Percentiles rank a stretch among this genome's conserved stretches.
phyloP scores from a whole-genome alignment of 768 basidiomycete species.

The Trametopsis cervina region DNA sequence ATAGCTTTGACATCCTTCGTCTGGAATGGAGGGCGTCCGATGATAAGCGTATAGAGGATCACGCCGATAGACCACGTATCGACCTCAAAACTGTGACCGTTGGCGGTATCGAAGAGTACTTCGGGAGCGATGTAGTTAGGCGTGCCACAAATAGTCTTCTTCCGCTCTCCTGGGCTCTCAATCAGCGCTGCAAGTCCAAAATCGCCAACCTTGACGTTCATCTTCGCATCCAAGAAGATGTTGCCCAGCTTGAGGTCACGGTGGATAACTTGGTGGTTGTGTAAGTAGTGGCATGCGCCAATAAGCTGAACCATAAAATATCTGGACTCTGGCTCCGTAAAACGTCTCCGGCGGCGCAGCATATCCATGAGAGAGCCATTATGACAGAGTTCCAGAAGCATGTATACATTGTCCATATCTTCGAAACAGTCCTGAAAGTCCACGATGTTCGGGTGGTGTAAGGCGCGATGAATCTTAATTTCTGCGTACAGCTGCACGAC shows the following conservation, averaged over 20 bases:
- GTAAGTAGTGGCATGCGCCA: conserved; percentile 97
- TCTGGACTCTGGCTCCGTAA: conserved; percentile 88
- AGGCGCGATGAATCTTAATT: conserved; percentile 93
- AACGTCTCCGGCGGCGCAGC: conserved; percentile 77
- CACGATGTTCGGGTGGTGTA: conserved; percentile 91
- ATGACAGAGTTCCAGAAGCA: conserved; percentile 89
- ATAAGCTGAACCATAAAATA: conserved; percentile 93
- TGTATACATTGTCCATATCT: conserved; percentile 92
- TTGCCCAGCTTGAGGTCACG: conserved; percentile 97
- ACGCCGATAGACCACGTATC: conserved; percentile 98
- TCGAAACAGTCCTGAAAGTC: conserved; percentile 92
- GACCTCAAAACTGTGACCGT: conserved; percentile 97
- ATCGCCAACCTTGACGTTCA: conserved; percentile 97
- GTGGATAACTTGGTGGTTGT: conserved; percentile 93
- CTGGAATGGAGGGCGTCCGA: conserved; percentile 97
- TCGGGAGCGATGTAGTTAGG: conserved; percentile 99
- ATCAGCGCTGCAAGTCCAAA: conserved; percentile 96
- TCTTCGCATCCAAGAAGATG: conserved; percentile 81
- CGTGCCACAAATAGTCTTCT: conserved; percentile 99
- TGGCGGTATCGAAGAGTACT: conserved; percentile 90
- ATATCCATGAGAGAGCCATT: conserved; percentile 90
- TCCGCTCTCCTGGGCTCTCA: conserved; percentile 91
- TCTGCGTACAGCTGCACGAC: conserved; percentile 82
- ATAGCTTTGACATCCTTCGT: conserved; percentile 97
- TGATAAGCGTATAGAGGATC: conserved; percentile 88